A percentile compares a stretch with the other conserved stretches of the same genome.
phyloP scores from a whole-genome alignment of 768 basidiomycete species.

The Atractiella rhizophila region DNA sequence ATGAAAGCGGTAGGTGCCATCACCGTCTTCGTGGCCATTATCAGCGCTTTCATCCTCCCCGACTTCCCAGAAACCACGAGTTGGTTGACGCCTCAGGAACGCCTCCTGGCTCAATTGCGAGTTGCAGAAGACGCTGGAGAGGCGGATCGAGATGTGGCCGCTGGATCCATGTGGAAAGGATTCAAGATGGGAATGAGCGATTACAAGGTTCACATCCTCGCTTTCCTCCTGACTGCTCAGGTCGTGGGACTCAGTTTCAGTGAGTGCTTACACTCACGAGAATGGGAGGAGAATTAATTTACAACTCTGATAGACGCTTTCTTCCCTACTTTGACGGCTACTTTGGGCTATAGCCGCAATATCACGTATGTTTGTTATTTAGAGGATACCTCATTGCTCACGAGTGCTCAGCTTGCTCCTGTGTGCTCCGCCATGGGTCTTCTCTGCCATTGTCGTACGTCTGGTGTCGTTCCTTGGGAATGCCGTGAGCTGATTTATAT shows the following conservation, averaged over 20 bases:
- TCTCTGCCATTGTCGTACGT: neutral
- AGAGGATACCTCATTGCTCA: too few species aligned
- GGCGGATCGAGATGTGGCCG: constrained; percentile 9
- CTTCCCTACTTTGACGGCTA: constrained; percentile 33
- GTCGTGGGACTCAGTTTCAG: constrained; percentile 32
- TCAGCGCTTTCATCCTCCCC: constrained; percentile 36
- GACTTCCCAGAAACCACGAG: constrained; percentile 31
- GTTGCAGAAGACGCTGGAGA: constrained; percentile 19
- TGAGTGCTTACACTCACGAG: constrained; percentile 42
- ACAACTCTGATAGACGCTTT: constrained; percentile 5
- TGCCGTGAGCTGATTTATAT: constrained; percentile 19
- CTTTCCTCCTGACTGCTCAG: constrained; percentile 34
- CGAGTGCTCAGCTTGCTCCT: too few species aligned
- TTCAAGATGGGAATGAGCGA: constrained; percentile 8
- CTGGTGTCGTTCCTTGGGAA: neutral
- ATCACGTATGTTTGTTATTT: too few species aligned
- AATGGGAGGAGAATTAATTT: neutral
- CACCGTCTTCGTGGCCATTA: constrained; percentile 28
- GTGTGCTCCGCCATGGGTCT: neutral
- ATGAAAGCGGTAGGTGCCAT: constrained; percentile 21
- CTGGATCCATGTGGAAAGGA: constrained; percentile 4
- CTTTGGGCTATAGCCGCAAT: constrained; percentile 31
- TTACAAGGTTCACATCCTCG: constrained; percentile 38
- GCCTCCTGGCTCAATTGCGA: constrained; percentile 18
- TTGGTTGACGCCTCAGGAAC: constrained; percentile 14